These are phyloP conservation scores for Kuraishia borneana DNA, from an alignment of 805 yeast species.

Conservation along the genomic window DNA sequence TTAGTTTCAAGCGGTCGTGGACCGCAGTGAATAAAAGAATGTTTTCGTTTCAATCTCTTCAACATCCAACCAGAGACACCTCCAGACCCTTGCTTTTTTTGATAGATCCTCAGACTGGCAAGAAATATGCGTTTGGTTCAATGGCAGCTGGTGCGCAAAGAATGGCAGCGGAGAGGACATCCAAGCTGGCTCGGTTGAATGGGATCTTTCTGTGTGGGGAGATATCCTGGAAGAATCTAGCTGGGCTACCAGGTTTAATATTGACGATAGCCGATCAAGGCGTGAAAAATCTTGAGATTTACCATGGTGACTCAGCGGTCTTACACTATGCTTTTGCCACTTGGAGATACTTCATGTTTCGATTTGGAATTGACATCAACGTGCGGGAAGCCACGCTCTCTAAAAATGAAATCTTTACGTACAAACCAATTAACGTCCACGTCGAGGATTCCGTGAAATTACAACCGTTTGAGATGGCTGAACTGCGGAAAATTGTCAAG, in stretches of 20 bases:
- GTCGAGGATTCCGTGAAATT: background rate
- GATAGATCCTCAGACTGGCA: conserved; percentile 35
- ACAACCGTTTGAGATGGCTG: background rate
- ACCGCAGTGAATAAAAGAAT: background rate
- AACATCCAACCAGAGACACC: conserved; percentile 56
- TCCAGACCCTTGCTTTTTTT: conserved; percentile 45
- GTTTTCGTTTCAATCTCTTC: conserved; percentile 39
- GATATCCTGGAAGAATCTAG: conserved; percentile 65
- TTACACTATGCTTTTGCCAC: conserved; percentile 54
- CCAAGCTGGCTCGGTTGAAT: conserved; percentile 45
- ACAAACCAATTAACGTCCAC: conserved; percentile 13
- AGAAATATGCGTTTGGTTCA: conserved; percentile 61
- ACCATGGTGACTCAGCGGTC: conserved; percentile 25
- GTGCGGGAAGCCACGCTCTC: conserved; percentile 11
- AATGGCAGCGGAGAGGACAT: conserved; percentile 46
- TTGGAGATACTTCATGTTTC: conserved; percentile 81
- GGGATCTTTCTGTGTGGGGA: conserved; percentile 71
- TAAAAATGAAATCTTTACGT: conserved; percentile 14
- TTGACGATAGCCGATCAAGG: conserved; percentile 78
- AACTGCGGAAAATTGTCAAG: conserved; percentile 5
- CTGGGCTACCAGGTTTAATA: conserved; percentile 89
- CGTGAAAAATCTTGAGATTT: conserved; percentile 40
- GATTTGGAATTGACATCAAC: conserved; percentile 52
- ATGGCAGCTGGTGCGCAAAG: conserved; percentile 85
- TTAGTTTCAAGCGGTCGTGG: conserved; percentile 1